These are phyloP conservation scores for Fraxinus greggii DNA, from an alignment of 305 asterid species.

Conservation along the genomic window DNA sequence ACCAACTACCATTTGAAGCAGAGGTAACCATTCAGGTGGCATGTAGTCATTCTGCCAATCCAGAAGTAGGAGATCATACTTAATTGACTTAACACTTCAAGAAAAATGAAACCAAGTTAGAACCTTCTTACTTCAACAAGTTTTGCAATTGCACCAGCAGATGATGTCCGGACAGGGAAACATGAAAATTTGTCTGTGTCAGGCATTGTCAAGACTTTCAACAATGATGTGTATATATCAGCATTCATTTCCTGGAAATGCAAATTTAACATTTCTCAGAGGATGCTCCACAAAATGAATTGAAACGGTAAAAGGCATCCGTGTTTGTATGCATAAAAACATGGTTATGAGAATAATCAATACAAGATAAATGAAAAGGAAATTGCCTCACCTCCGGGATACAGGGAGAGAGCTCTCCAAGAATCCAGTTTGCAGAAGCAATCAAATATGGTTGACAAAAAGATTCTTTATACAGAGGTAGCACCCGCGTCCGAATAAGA, in stretches of 20 bases:
- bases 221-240: constrained; percentile 37
- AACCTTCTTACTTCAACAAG: constrained; percentile 43
- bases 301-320: constrained; percentile 4
- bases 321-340: neutral
- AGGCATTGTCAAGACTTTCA: constrained; percentile 35
- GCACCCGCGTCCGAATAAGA: constrained; percentile 39
- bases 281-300: constrained; percentile 13
- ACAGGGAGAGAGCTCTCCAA: constrained; percentile 49
- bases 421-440: constrained; percentile 50
- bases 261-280: constrained; percentile 6
- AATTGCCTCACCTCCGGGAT: constrained; percentile 39
- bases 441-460: constrained; percentile 38
- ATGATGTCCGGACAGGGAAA: constrained; percentile 45
- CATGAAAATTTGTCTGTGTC: constrained; percentile 35
- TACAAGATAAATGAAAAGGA: neutral
- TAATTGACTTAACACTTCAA: neutral
- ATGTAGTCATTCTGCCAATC: constrained; percentile 42
- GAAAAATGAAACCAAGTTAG: neutral
- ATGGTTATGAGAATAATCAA: neutral
- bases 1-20: constrained; percentile 38
- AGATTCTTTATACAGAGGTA: constrained; percentile 37
- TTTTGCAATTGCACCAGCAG: constrained; percentile 45
- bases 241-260: constrained; percentile 38
- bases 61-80: constrained; percentile 3
- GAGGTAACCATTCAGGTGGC: constrained; percentile 48